Base-by-base conservation (phyloP, 306 rosid species). In the Quercus berberidifolia region DNA sequence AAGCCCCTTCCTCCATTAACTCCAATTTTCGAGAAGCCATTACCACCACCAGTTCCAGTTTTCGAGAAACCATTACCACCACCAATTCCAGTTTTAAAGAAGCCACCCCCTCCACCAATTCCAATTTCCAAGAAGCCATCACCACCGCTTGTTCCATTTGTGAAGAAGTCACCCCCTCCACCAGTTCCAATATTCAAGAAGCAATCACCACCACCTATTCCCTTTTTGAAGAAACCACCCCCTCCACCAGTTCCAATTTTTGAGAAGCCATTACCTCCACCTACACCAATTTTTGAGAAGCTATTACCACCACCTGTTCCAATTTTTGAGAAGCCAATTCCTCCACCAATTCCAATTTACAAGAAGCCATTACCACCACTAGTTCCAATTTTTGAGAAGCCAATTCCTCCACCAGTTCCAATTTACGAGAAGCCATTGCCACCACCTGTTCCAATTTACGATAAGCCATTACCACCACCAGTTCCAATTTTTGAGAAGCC, bases 191-290 rank as follows among this genome's bases (percentile, higher is more conserved):
- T 57, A 1, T 38, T 12, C 35, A 75, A 60, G 71, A 83, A 83
- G 64, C 86, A 59, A 1, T 1, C 64, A 19, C 55, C 75, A 21
- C 46, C 76, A 35, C 5, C 28, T 26, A 23, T 55, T 26, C 30
- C 74, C 60, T 21, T 21, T 35, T 12, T 79, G 75, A 19, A 1
- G 38, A 59, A 59, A 7, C 7, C 65, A 10, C 3, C 12, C 4
- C 65, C 18, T 1, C 65, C 82, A 6, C 46, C 11, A 28, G 5
- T 30, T 25, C 82, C 79, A 11, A 28, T 51, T 5, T 5, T 55
- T 19, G 70, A 83, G 83, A 82, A 71, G 75, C 69, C 72, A 64
- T 20, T 21, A 62, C 85, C 81, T 35, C 80, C 83, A 18, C 49
- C 20, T 5, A 21, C 9, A 3, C 21, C 62, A 3, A 1, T 15